phyloP scores from a whole-genome alignment of 2,329 filamentous ascomycete species.

The Thelonectria discophora region DNA sequence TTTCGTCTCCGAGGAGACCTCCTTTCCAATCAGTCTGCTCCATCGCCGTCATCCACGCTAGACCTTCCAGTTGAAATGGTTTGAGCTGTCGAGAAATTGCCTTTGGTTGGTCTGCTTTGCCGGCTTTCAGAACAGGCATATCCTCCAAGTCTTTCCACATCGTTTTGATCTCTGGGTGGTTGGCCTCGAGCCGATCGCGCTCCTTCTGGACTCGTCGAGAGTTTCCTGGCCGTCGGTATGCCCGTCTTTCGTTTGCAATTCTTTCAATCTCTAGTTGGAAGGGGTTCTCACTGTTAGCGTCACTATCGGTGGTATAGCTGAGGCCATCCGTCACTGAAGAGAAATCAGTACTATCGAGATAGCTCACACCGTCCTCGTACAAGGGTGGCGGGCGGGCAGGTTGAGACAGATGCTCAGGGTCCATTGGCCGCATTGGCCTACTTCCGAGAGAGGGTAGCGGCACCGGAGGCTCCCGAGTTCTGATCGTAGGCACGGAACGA shows the following conservation, averaged over 20 bases:
- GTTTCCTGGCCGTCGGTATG: slow-evolving; percentile 43
- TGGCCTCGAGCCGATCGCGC: slow-evolving; percentile 73
- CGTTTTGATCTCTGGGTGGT: slow-evolving; percentile 80
- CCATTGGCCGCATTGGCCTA: not conserved
- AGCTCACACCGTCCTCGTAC: slow-evolving; percentile 1
- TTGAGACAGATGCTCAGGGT: not conserved
- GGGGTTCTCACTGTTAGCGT: slow-evolving; percentile 21
- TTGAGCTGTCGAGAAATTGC: slow-evolving; percentile 87
- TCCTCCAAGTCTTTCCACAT: slow-evolving; percentile 86
- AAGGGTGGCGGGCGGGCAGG: not conserved
- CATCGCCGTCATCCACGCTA: slow-evolving; percentile 94
- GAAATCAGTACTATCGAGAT: slow-evolving; percentile 3
- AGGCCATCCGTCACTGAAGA: slow-evolving; percentile 18
- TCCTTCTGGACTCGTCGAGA: slow-evolving; percentile 51
- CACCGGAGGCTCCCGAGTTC: no score
- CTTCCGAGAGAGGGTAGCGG: not conserved
- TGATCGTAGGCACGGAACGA: no score
- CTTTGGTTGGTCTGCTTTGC: slow-evolving; percentile 60
- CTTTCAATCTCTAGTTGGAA: slow-evolving; percentile 27
- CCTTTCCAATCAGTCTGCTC: slow-evolving; percentile 87
- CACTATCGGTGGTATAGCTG: slow-evolving; percentile 33
- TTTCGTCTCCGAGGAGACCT: slow-evolving; percentile 93
- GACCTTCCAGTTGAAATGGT: slow-evolving; percentile 90
- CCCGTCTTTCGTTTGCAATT: slow-evolving; percentile 46
- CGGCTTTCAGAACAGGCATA: slow-evolving; percentile 70